Evolutionary conservation across 2,329 filamentous ascomycete genomes (phyloP), one percentile per base, ranked within the genome.

Genomic region (Xylaria sp.): DNA sequence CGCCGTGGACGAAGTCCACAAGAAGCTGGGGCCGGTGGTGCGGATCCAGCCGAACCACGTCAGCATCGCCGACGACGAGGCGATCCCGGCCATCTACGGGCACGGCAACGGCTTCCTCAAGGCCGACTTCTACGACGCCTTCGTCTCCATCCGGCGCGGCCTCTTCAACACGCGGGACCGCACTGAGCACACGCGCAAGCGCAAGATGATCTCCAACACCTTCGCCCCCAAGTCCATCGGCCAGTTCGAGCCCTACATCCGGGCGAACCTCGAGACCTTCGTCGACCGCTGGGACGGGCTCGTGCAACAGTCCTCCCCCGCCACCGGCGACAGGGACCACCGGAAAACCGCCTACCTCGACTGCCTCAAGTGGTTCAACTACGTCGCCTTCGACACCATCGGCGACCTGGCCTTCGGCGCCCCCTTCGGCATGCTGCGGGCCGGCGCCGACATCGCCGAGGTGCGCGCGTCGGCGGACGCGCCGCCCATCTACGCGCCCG

Each of bases 81-180:
- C 90, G 1, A 92, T 96, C 49, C 80, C 81, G 13, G 72, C 79
- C 42, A 84, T 96, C 50, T 96, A 96, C 63, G 91, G 91, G 4
- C 88, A 91, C 63, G 87, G 88, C 7, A 91, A 90, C 66, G 88
- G 88, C 0, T 89, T 90, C 63, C 67, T 90, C 54, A 91, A 91
- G 70, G 77, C 86, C 81, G 87, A 93, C 2, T 96, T 92, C 74
- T 96, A 96, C 65, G 91, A 96, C 66, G 89, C 90, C 45, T 96
- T 96, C 65, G 91, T 96, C 50, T 92, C 89, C 11, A 95, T 96
- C 66, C 84, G 83, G 46, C 84, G 90, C 11, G 91, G 91, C 18
- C 79, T 97, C 11, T 97, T 96, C 84, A 96, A 95, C 72, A 96
- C 92, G 0, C 82, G 92, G 26, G 85, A 92, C 73, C 83, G 92